A percentile compares a stretch with the other conserved stretches of the same genome.
Evolutionary conservation across 202 grass and related monocot species (phyloP).

Genomic region (Setaria italica): DNA sequence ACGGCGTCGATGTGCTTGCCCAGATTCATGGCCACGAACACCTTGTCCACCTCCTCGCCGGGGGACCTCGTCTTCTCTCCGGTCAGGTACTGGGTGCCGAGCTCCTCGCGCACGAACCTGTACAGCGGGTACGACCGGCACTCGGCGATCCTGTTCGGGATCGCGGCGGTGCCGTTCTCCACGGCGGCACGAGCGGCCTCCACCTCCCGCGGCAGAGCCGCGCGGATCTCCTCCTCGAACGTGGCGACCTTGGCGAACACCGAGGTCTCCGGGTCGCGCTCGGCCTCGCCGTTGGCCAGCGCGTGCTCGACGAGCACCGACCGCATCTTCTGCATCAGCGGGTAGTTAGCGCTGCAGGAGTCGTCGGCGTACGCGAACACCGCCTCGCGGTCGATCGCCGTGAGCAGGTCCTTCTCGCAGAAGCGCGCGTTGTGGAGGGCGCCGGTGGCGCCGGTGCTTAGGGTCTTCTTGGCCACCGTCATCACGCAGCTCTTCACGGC

Average conservation of each 20-base stretch:
- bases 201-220: conserved; percentile 60
- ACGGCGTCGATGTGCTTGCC: conserved; percentile 73
- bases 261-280: conserved; percentile 56
- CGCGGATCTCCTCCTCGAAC: conserved; percentile 60
- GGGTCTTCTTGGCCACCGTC: conserved; percentile 63
- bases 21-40: conserved; percentile 72
- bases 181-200: conserved; percentile 59
- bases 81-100: conserved; percentile 66
- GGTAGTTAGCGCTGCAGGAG: conserved; percentile 68
- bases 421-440: conserved; percentile 63
- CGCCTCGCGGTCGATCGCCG: conserved; percentile 67
- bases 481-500: conserved; percentile 67
- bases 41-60: conserved; percentile 82
- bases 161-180: conserved; percentile 55
- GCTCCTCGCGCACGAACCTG: conserved; percentile 69
- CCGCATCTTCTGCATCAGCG: conserved; percentile 71
- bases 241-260: conserved; percentile 64
- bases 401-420: conserved; percentile 71
- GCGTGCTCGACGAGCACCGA: conserved; percentile 66
- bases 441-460: conserved; percentile 47
- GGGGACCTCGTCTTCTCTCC: conserved; percentile 82
- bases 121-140: conserved; percentile 86
- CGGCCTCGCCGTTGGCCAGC: conserved; percentile 58
- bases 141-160: conserved; percentile 61
- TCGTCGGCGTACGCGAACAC: conserved; percentile 71